Evolutionary conservation across 106 monocot genomes (phyloP).

Genomic region (Vanilla planifolia): DNA sequence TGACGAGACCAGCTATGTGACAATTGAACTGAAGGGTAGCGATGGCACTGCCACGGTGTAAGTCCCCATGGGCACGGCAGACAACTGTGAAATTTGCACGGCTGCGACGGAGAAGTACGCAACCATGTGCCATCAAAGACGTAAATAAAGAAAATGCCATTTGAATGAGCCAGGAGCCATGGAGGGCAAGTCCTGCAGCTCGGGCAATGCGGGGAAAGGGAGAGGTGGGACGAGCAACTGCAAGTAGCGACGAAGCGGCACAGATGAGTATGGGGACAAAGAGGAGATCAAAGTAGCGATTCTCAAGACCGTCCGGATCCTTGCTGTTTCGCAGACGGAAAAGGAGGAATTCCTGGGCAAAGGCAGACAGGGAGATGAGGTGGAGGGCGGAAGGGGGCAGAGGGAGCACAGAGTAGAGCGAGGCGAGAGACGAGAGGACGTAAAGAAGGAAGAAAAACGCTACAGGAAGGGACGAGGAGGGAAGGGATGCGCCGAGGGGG

Average conservation of each 20-base stretch:
- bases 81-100: slow-evolving; percentile 44
- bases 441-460: slow-evolving; percentile 17
- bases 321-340: slow-evolving; percentile 36
- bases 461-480: slow-evolving; percentile 28
- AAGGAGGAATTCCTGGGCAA: slow-evolving; percentile 42
- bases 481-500: slow-evolving; percentile 10
- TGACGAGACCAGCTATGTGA: slow-evolving; percentile 62
- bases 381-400: slow-evolving; percentile 45
- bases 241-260: slow-evolving; percentile 27
- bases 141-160: slow-evolving; percentile 94
- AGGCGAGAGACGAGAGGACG: slow-evolving; percentile 18
- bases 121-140: slow-evolving; percentile 62
- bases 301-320: slow-evolving; percentile 49
- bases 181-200: slow-evolving; percentile 53
- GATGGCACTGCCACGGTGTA: slow-evolving; percentile 63
- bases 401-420: slow-evolving; percentile 17
- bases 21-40: slow-evolving; percentile 91
- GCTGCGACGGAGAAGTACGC: slow-evolving; percentile 33
- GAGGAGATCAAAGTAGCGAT: slow-evolving; percentile 71
- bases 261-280: slow-evolving; percentile 54
- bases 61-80: slow-evolving; percentile 54
- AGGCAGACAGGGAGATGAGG: slow-evolving; percentile 52
- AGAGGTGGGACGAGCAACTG: slow-evolving; percentile 33
- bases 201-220: slow-evolving; percentile 44
- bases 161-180: slow-evolving; percentile 92